A percentile compares a stretch with the other conserved stretches of the same genome.
phyloP scores from a whole-genome alignment of 371 early-diverging fungal species.

The Apophysomyces elegans region DNA sequence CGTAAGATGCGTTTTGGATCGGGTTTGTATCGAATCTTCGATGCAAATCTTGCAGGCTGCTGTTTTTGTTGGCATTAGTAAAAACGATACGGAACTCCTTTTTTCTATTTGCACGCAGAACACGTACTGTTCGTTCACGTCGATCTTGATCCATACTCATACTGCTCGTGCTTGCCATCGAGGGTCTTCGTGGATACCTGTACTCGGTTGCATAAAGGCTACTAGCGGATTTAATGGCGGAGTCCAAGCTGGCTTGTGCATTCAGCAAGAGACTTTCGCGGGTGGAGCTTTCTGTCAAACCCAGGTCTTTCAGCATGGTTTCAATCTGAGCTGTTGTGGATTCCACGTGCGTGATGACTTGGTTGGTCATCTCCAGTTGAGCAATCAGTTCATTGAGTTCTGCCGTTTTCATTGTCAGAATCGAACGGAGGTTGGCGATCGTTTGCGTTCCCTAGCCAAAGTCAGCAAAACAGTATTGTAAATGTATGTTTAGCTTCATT shows the following conservation, averaged over 20 bases:
- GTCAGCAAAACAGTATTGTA: too few species aligned
- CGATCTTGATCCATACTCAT: slow-evolving; percentile 27
- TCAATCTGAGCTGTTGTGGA: slow-evolving; percentile 50
- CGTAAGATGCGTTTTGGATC: slow-evolving; percentile 52
- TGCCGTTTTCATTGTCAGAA: slow-evolving; percentile 53
- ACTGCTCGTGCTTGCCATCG: slow-evolving; percentile 33
- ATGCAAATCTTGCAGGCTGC: slow-evolving; percentile 18
- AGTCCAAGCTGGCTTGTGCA: slow-evolving; percentile 50
- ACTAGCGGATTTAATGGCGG: slow-evolving; percentile 52
- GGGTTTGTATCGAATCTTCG: slow-evolving; percentile 50
- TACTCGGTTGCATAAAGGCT: slow-evolving; percentile 34
- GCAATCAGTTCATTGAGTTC: slow-evolving; percentile 54
- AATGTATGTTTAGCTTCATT: too few species aligned
- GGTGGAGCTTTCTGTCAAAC: slow-evolving; percentile 28
- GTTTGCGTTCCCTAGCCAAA: slow-evolving; percentile 45
- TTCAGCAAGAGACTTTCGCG: slow-evolving; percentile 39
- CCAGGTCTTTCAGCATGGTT: slow-evolving; percentile 48
- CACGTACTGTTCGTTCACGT: slow-evolving; percentile 17
- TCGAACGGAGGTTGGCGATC: slow-evolving; percentile 49
- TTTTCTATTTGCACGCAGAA: neutral
- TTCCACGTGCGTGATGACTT: slow-evolving; percentile 50
- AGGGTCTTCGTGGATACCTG: slow-evolving; percentile 21
- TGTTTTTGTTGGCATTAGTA: neutral
- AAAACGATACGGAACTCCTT: neutral
- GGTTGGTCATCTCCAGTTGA: slow-evolving; percentile 51